phyloP scores from a whole-genome alignment of 148 eudicot species.

The Heliosperma pusillum region DNA sequence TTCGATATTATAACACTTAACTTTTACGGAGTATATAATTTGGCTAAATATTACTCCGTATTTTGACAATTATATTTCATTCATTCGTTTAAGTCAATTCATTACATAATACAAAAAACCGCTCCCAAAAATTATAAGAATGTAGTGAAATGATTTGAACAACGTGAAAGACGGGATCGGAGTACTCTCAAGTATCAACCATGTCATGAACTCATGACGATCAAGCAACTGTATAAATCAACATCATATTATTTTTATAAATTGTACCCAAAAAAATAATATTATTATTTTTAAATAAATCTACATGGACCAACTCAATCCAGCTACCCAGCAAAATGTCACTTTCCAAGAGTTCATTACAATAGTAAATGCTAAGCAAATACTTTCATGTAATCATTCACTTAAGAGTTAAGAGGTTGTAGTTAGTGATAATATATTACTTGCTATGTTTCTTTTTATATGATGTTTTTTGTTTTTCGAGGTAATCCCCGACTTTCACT shows the following conservation, averaged over 20 bases:
- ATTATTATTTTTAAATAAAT: background rate
- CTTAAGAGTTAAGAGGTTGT: no score
- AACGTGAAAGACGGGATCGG: background rate
- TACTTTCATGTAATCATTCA: constrained; percentile 20
- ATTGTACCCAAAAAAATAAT: no score
- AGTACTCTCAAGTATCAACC: background rate
- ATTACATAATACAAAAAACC: background rate
- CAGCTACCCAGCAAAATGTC: constrained; percentile 25
- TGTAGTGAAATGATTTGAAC: no score
- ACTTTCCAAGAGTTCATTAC: constrained; percentile 7
- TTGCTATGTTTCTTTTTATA: no score
- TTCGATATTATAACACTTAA: background rate
- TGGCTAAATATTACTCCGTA: background rate
- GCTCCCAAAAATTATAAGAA: no score
- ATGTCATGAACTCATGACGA: no score
- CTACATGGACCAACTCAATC: constrained; percentile 19
- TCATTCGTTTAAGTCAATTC: background rate
- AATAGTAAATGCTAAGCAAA: background rate
- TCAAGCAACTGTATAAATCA: constrained; percentile 9
- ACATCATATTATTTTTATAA: background rate
- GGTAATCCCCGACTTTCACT: no score
- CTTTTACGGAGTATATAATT: background rate
- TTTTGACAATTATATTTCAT: background rate
- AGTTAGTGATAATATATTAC: no score
- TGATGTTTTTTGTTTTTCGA: no score